phyloP scores from a whole-genome alignment of 2,329 filamentous ascomycete species.

The Ilyonectria destructans region DNA sequence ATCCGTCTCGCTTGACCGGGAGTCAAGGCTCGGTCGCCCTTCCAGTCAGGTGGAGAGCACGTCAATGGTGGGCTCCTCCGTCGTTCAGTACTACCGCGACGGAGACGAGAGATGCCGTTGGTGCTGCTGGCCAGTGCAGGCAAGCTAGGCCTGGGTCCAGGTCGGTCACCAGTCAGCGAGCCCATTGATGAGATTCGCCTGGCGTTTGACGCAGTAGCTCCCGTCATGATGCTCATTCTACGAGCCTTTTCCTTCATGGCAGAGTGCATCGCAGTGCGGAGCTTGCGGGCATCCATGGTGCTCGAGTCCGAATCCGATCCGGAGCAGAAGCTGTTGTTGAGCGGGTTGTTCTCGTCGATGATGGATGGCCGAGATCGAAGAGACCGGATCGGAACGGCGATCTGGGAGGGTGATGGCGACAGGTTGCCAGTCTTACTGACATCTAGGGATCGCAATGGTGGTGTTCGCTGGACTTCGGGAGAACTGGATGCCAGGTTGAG shows the following conservation, averaged over 20 bases:
- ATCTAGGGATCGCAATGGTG: constrained; percentile 68
- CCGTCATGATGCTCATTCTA: constrained; percentile 58
- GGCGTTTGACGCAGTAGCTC: constrained; percentile 55
- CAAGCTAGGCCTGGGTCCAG: constrained; percentile 55
- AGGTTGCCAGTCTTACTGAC: constrained; percentile 67
- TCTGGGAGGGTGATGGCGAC: constrained; percentile 60
- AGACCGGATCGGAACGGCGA: constrained; percentile 50
- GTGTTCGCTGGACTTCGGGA: constrained; percentile 50
- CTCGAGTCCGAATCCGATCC: constrained; percentile 68
- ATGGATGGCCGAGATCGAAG: constrained; percentile 57
- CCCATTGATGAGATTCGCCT: constrained; percentile 65
- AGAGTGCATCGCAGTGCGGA: constrained; percentile 69
- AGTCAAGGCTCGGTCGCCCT: constrained; percentile 62
- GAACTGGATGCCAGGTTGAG: constrained; percentile 68
- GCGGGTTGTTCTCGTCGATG: constrained; percentile 69
- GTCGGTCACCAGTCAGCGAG: constrained; percentile 51
- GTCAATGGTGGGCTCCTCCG: constrained; percentile 69
- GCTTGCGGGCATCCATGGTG: constrained; percentile 68
- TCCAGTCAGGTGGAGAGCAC: constrained; percentile 65
- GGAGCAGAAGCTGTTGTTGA: constrained; percentile 55
- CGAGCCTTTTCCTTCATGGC: constrained; percentile 65
- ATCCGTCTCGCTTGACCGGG: constrained; percentile 72
- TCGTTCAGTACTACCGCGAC: constrained; percentile 67
- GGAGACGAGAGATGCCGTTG: constrained; percentile 71
- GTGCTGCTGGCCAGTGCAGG: constrained; percentile 65